Evolutionary conservation across 352 stramenopile genomes (phyloP).

Genomic region (Pythium phragmitis): DNA sequence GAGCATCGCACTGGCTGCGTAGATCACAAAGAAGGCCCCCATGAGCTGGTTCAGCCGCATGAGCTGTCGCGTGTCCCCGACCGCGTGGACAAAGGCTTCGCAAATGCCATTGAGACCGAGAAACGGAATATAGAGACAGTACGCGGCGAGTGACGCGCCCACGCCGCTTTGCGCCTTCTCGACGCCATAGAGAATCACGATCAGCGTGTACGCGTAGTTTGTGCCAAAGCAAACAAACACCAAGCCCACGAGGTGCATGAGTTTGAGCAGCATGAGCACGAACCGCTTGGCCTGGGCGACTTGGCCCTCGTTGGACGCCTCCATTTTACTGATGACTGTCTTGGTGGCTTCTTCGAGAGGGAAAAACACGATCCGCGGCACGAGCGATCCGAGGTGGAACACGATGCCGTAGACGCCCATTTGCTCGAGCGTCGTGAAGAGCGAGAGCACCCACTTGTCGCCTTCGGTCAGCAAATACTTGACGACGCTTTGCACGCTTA

Average conservation of each 20-base stretch:
- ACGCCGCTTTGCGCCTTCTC: conserved; percentile 67
- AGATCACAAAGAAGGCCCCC: conserved; percentile 77
- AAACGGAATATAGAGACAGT: conserved; percentile 95
- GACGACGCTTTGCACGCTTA: conserved; percentile 93
- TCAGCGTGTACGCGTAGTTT: conserved; percentile 78
- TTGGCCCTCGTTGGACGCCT: conserved; percentile 30
- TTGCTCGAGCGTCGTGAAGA: conserved; percentile 89
- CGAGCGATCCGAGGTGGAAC: conserved; percentile 94
- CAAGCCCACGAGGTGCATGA: conserved; percentile 81
- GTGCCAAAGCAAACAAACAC: conserved; percentile 85
- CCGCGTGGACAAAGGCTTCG: conserved; percentile 95
- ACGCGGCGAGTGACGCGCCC: conserved; percentile 56
- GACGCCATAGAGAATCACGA: conserved; percentile 75
- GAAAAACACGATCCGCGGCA: conserved; percentile 94
- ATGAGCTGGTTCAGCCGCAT: conserved; percentile 84
- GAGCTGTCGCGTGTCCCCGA: conserved; percentile 62
- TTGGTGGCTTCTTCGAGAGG: conserved; percentile 96
- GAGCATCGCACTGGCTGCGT: conserved; percentile 53
- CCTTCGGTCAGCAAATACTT: conserved; percentile 97
- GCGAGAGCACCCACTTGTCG: conserved; percentile 94
- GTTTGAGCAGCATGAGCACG: conserved; percentile 78
- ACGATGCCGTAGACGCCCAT: conserved; percentile 97
- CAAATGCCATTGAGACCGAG: conserved; percentile 95
- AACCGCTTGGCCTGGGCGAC: conserved; percentile 40
- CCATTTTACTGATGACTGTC: conserved; percentile 93